Percentiles rank a stretch among this genome's conserved stretches.
Evolutionary conservation across 2,329 filamentous ascomycete genomes (phyloP).

Genomic region (Nemania abortiva): DNA sequence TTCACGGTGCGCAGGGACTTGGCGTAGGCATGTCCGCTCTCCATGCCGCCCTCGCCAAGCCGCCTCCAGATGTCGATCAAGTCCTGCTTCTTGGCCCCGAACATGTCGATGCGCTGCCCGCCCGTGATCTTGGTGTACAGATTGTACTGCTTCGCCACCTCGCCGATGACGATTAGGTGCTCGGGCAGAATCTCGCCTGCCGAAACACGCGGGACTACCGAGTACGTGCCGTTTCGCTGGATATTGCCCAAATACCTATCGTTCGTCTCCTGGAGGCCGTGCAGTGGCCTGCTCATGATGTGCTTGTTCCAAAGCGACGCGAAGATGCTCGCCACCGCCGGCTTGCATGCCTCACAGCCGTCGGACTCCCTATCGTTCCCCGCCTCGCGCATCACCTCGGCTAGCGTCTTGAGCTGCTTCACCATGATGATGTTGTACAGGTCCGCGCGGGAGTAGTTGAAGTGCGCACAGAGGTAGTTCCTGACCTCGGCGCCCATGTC

Average conservation of each 20-base stretch:
- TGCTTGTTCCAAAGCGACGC: slow-evolving; percentile 86
- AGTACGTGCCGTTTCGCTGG: slow-evolving; percentile 91
- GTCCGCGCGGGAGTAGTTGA: slow-evolving; percentile 84
- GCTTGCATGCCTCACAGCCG: slow-evolving; percentile 90
- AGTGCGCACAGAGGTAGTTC: slow-evolving; percentile 88
- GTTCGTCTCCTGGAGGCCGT: slow-evolving; percentile 90
- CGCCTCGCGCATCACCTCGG: slow-evolving; percentile 81
- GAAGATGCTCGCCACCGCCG: slow-evolving; percentile 82
- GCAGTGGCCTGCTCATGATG: slow-evolving; percentile 76
- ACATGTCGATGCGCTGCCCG: slow-evolving; percentile 92
- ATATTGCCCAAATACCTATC: slow-evolving; percentile 91
- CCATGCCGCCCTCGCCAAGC: slow-evolving; percentile 86
- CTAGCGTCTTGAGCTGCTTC: slow-evolving; percentile 78
- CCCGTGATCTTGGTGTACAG: slow-evolving; percentile 94
- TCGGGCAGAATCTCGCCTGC: slow-evolving; percentile 90
- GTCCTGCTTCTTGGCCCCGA: slow-evolving; percentile 90
- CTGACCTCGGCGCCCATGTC: slow-evolving; percentile 88
- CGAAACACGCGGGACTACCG: slow-evolving; percentile 84
- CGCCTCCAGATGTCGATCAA: slow-evolving; percentile 84
- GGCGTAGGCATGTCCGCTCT: slow-evolving; percentile 90
- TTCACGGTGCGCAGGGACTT: slow-evolving; percentile 92
- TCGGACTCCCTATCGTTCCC: slow-evolving; percentile 78
- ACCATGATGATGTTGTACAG: slow-evolving; percentile 91
- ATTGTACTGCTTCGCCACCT: slow-evolving; percentile 84
- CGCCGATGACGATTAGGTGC: slow-evolving; percentile 84